Evolutionary conservation across 2,329 filamentous ascomycete genomes (phyloP), one percentile per base, ranked within the genome.

Genomic region (Trichoderma aggressivum): DNA sequence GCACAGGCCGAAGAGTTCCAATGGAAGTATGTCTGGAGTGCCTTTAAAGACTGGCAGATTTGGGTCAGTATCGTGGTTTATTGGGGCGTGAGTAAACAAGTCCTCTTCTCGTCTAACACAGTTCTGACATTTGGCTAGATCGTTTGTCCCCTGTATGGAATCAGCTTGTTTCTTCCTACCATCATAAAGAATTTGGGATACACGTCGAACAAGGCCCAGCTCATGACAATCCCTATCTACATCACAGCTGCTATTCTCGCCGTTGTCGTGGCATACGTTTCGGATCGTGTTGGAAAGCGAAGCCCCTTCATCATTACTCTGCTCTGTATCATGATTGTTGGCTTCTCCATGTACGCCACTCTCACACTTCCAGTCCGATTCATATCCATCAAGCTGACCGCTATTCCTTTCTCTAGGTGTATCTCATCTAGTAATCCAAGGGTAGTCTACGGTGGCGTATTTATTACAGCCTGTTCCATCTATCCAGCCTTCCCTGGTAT

Each of bases 1-100:
- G 91, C 91, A 0, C 86, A 91, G 75, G 88, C 92, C 55, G 93
- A 96, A 75, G 86, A 91, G 63, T 96, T 95, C 79, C 86, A 90
- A 73, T 92, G 91, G 88, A 83, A 84, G 16, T 96, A 94, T 77
- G 88, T 96, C 71, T 90, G 89, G 87, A 86, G 88, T 7, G 90
- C 90, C 2, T 82, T 95, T 58, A 88, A 85, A 53, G 94, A 97
- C 76, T 96, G 92, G 91, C 95, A 97, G 80, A 94, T 93, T 62
- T 87, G 84, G 82, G 80, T 85, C 28, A 86, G 85, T 66, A 82
- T 90, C 6, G 82, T 91, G 65, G 87, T 92, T 43, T 89, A 89
- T 75, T 90, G 90, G 83, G 88, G 89, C 8, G 88, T 90, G 78
- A 82, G 84, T 82, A 77, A 12, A 60, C 24, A 10, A 39, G 16